Base-by-base conservation (phyloP, 192 early-diverging fungal genomes). In the Coemansia sp. region DNA sequence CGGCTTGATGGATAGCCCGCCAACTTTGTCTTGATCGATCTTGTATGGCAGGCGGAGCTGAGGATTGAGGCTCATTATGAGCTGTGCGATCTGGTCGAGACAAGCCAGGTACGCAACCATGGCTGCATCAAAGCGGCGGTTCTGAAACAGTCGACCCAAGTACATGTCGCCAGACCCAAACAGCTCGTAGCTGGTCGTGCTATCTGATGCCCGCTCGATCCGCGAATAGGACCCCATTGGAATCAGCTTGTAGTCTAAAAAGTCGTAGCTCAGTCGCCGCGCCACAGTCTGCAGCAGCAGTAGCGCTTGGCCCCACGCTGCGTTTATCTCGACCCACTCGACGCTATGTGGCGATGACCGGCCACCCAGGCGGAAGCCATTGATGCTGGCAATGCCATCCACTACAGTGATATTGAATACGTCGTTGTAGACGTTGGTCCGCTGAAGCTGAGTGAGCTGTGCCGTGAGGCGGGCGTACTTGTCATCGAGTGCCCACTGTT, bases 251-350 rank as follows among this genome's bases (percentile, higher is more conserved):
- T 91, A 94, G 7, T 88, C 87, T 66, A 89, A 79, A 72, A 98
- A 96, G 31, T 87, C 85, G 67, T 94, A 93, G 11, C 87, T 86
- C 5, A 96, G 84, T 63, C 92, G 91, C 62, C 88, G 88, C 9
- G 93, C 94, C 23, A 97, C 85, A 0, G 93, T 94, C 71, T 95
- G 90, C 21, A 98, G 66, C 59, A 98, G 77, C 21, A 98, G 75
- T 36, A 94, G 61, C 5, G 92, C 85, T 66, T 96, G 95, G 18
- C 96, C 96, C 91, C 94, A 90, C 2, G 92, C 96, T 0, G 96
- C 94, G 80, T 98, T 98, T 60, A 98, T 95, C 80, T 98, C 96
- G 23, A 76, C 83, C 96, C 96, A 98, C 38, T 96, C 95, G 33
- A 98, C 94, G 35, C 84, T 85, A 66, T 92, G 86, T 5, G 81